A percentile compares a stretch with the other conserved stretches of the same genome.
phyloP scores from a whole-genome alignment of 768 basidiomycete genomes.

The Amanita pseudoporphyria region DNA sequence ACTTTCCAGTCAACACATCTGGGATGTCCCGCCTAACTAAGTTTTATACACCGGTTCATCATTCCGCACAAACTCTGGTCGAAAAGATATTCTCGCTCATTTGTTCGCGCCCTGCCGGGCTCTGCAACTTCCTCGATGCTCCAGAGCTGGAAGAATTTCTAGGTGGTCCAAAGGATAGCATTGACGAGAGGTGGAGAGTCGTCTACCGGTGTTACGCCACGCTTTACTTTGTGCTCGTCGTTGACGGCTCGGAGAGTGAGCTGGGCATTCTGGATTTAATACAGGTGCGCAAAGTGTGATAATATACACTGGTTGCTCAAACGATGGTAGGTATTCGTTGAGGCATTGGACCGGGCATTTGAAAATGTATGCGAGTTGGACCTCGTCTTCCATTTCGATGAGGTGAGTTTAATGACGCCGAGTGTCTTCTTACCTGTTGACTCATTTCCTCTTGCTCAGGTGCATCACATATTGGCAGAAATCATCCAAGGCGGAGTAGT shows the following conservation, averaged over 20 bases:
- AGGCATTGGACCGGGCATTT: conserved; percentile 90
- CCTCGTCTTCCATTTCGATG: conserved; percentile 97
- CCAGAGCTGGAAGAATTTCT: conserved; percentile 75
- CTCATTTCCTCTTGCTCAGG: conserved; percentile 35
- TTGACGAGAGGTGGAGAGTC: conserved; percentile 66
- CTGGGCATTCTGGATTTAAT: conserved; percentile 93
- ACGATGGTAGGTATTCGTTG: conserved; percentile 81
- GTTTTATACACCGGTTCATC: conserved; percentile 78
- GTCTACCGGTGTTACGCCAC: conserved; percentile 97
- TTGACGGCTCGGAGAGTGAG: conserved; percentile 94
- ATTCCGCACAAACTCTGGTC: conserved; percentile 58
- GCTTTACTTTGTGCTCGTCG: conserved; percentile 94
- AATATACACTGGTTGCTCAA: not conserved
- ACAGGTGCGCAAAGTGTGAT: conserved; percentile 49
- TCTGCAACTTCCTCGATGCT: conserved; percentile 97
- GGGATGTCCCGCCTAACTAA: conserved; percentile 80
- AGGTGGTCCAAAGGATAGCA: conserved; percentile 37
- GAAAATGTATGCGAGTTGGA: conserved; percentile 99
- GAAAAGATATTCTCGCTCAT: conserved; percentile 89
- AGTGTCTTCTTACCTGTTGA: not conserved
- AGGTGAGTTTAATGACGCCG: conserved; percentile 39
- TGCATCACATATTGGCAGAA: conserved; percentile 91
- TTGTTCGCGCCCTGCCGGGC: conserved; percentile 63
- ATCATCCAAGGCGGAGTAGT: conserved; percentile 96
- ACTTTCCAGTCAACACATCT: conserved; percentile 74